phyloP scores from a whole-genome alignment of 176 grass and related monocot genomes.

The Eleusine coracana region DNA sequence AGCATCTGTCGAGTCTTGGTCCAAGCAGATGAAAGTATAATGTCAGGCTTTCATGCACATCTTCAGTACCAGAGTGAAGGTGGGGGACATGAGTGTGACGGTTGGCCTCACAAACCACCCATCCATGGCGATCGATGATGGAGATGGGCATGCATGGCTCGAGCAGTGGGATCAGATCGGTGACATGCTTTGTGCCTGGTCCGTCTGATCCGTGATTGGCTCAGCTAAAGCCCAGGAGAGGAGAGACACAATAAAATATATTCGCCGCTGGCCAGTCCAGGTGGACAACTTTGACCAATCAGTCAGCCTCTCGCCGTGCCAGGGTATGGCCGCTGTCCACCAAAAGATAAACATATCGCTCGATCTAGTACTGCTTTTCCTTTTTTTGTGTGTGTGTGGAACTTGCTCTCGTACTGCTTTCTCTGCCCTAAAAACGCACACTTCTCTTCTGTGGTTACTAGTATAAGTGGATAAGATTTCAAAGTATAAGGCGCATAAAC shows the following conservation, averaged over 20 bases:
- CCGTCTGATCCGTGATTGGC: conserved; percentile 14
- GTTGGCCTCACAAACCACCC: background rate
- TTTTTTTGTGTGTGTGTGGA: no score
- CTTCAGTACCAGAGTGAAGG: background rate
- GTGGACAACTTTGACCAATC: conserved; percentile 35
- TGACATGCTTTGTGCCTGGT: conserved; percentile 29
- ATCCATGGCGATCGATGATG: background rate
- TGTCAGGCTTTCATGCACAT: background rate
- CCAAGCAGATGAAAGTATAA: background rate
- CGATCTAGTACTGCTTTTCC: background rate
- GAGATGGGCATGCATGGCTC: background rate
- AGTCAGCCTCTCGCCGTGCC: background rate
- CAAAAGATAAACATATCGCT: background rate
- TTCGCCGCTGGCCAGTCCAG: background rate
- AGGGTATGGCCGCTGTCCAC: conserved; percentile 29
- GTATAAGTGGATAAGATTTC: background rate
- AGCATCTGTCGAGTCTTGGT: conserved; percentile 2
- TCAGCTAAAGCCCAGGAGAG: conserved; percentile 4
- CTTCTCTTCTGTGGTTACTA: background rate
- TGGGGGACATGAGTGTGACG: background rate
- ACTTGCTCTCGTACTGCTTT: no score
- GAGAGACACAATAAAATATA: conserved; percentile 23
- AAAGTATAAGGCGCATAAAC: background rate
- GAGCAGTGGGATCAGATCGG: background rate
- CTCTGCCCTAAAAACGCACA: background rate